Percentiles rank a stretch among this genome's conserved stretches.
Conservation (phyloP, 768 basidiomycete genomes). For the Panaeolus cyanescens region DNA sequence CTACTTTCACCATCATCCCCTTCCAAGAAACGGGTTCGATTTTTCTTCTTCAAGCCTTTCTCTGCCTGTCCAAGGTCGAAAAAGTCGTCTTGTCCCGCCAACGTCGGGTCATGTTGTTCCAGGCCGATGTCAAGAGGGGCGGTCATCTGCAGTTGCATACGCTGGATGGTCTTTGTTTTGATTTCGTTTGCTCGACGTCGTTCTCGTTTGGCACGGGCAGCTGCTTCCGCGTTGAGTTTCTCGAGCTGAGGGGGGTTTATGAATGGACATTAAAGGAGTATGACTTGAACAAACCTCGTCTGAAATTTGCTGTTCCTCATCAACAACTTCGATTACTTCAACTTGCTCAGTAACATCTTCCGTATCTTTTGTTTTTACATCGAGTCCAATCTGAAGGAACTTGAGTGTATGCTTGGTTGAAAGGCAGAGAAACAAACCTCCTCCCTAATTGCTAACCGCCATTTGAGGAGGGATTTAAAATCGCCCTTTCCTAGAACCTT, state of each 20-base stretch:
- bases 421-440: conserved; percentile 55
- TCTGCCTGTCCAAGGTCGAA: conserved; percentile 70
- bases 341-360: conserved; percentile 77
- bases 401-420: conserved; percentile 2
- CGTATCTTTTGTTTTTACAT: conserved; percentile 71
- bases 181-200: conserved; percentile 87
- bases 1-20: conserved; percentile 39
- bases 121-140: conserved; percentile 96
- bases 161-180: conserved; percentile 83
- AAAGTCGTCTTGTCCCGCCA: conserved; percentile 81
- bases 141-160: conserved; percentile 97
- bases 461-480: conserved; percentile 91
- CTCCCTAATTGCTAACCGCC: conserved; percentile 85
- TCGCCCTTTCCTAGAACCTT: conserved; percentile 98
- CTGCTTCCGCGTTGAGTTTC: conserved; percentile 76
- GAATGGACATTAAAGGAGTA: neutral
- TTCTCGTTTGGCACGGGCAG: conserved; percentile 75
- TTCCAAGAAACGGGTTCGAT: conserved; percentile 41
- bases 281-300: conserved; percentile 65
- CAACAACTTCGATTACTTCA: conserved; percentile 66
- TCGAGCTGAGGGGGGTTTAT: conserved; percentile 62
- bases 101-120: conserved; percentile 75
- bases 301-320: conserved; percentile 88
- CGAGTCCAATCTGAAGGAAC: conserved; percentile 69
- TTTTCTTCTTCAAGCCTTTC: conserved; percentile 38